Conservation (phyloP, 495 filamentous ascomycete genomes). For the Aspergillus leporis region DNA sequence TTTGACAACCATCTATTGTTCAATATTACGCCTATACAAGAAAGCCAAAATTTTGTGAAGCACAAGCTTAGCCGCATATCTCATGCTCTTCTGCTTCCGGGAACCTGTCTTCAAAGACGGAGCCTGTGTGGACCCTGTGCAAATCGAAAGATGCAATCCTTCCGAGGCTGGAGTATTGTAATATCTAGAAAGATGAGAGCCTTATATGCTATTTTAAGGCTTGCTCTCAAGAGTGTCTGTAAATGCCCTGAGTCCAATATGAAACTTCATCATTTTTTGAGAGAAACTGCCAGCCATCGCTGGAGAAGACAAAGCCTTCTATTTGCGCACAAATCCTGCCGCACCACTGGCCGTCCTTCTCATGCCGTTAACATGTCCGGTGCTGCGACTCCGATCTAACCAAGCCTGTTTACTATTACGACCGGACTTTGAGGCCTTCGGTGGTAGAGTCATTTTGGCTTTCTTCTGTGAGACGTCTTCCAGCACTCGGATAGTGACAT, state of each 20-base stretch:
- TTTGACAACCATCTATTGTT: neutral
- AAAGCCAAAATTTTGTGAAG: neutral
- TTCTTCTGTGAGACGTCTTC: slow-evolving; percentile 37
- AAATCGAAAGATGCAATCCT: neutral
- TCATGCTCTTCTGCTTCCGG: neutral
- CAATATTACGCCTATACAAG: neutral
- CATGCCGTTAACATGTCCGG: slow-evolving; percentile 39
- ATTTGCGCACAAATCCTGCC: slow-evolving; percentile 48
- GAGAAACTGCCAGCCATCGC: neutral
- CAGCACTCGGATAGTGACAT: slow-evolving; percentile 54
- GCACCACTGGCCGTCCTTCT: slow-evolving; percentile 38
- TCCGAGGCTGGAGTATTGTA: neutral
- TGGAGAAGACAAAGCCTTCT: neutral
- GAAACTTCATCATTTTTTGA: neutral
- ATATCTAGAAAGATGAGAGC: neutral
- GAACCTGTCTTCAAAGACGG: neutral
- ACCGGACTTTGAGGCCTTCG: slow-evolving; percentile 50
- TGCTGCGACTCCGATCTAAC: slow-evolving; percentile 44
- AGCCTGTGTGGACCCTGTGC: neutral
- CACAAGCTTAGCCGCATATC: neutral
- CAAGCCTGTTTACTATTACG: slow-evolving; percentile 49
- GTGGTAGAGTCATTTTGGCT: slow-evolving; percentile 42
- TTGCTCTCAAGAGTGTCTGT: neutral
- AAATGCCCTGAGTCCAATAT: neutral
- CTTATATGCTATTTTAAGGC: neutral